Base-by-base conservation (phyloP, 768 basidiomycete species). In the Pisolithus tinctorius region DNA sequence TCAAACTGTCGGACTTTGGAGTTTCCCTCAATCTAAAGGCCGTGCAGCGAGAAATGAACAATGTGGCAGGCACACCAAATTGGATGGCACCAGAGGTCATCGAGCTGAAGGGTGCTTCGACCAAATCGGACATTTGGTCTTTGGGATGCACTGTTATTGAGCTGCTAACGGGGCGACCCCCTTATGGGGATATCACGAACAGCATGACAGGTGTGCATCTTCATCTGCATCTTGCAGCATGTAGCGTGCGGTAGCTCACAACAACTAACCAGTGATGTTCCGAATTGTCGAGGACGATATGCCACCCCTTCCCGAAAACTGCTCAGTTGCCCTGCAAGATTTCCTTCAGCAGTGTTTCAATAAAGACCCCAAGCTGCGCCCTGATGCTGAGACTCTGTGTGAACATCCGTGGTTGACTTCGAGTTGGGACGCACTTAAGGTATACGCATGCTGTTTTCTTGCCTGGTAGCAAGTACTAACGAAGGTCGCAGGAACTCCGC, bases 61-160 rank as follows among this genome's bases (percentile, higher is more conserved):
- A 88, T 59, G 87, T 92, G 26, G 86, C 88, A 7, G 95, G 95
- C 9, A 99, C 95, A 9, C 95, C 95, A 13, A 95, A 97, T 62
- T 99, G 95, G 95, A 98, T 99, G 93, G 94, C 94, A 10, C 95
- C 95, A 2, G 95, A 99, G 69, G 90, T 97, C 47, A 98, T 99
- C 55, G 86, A 93, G 64, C 79, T 98, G 50, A 88, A 93, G 65
- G 94, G 94, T 4, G 90, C 95, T 7, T 87, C 89, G n/a, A 77
- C 86, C 0, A 93, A 93, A 60, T 86, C 90, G 26, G 93, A 96
- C 64, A 94, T 96, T 30, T 96, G 93, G 93, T 95, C 93, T 0
- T 69, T 99, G 56, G 95, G 84, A 1, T 96, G 94, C 63, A 97
- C 95, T 4, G 83, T 97, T 58, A 83, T 95, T 59, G 95, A 99